These are phyloP conservation scores for Malassezia cuniculi DNA, from an alignment of 1,284 basidiomycete species.

Conservation along the genomic window DNA sequence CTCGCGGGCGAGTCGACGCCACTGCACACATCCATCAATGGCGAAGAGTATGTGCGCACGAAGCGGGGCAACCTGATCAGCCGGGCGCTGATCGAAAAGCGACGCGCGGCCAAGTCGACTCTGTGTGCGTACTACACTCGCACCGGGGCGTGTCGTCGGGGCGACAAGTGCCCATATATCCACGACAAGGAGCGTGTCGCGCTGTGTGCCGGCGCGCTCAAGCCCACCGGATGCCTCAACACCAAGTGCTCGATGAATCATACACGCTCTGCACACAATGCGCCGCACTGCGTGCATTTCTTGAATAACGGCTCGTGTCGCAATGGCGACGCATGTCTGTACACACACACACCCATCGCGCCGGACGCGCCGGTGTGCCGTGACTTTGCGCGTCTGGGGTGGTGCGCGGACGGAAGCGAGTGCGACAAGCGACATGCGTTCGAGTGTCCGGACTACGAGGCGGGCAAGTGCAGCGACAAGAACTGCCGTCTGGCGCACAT, in stretches of 20 bases:
- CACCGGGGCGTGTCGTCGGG: conserved; percentile 16
- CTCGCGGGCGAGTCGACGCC: conserved; percentile 12
- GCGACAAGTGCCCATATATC: conserved; percentile 32
- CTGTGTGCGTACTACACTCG: conserved; percentile 12
- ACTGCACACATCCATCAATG: conserved; percentile 40
- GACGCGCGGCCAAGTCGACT: conserved; percentile 20
- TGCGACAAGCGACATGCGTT: conserved; percentile 34
- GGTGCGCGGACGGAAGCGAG: conserved; percentile 29
- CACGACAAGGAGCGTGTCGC: conserved; percentile 36
- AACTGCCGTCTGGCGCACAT: conserved; percentile 33
- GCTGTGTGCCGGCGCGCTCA: conserved; percentile 34
- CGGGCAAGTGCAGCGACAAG: conserved; percentile 23
- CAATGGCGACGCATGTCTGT: conserved; percentile 32
- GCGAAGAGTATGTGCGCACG: conserved; percentile 46
- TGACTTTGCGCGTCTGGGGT: conserved; percentile 31
- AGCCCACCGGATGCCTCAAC: conserved; percentile 26
- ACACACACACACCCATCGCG: conserved; percentile 23
- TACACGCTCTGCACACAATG: conserved; percentile 19
- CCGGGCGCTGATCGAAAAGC: conserved; percentile 28
- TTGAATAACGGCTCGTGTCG: conserved; percentile 23
- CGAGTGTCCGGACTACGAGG: conserved; percentile 39
- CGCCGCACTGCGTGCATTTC: conserved; percentile 42
- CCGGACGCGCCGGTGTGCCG: conserved; percentile 21
- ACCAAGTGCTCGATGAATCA: conserved; percentile 37
- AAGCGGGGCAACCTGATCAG: conserved; percentile 48